These are phyloP conservation scores for Calonectria henricotiae DNA, from an alignment of 2,329 filamentous ascomycete species.

Conservation along the genomic window DNA sequence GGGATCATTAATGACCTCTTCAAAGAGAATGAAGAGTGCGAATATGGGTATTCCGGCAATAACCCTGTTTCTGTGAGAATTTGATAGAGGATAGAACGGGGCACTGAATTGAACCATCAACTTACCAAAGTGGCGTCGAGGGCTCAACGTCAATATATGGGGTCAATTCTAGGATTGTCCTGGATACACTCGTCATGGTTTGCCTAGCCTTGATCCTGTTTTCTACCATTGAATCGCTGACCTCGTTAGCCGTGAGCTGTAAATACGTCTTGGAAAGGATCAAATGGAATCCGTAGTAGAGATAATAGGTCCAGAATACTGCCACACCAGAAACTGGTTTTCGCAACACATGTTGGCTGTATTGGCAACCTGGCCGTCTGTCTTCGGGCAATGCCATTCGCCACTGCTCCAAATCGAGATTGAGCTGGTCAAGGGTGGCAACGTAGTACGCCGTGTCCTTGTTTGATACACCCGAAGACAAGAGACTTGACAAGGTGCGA, in stretches of 20 bases:
- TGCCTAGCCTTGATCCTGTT: conserved; percentile 24
- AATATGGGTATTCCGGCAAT: conserved; percentile 44
- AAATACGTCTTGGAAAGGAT: conserved; percentile 40
- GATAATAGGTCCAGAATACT: conserved; percentile 42
- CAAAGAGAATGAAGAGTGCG: conserved; percentile 47
- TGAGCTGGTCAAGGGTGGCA: conserved; percentile 32
- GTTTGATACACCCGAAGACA: conserved; percentile 40
- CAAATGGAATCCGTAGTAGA: conserved; percentile 45
- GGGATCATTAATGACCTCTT: conserved; percentile 45
- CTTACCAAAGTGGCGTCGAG: conserved; percentile 46
- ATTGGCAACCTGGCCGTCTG: conserved; percentile 5
- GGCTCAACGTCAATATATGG: conserved; percentile 47
- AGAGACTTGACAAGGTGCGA: conserved; percentile 37
- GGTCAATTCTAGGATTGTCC: conserved; percentile 43
- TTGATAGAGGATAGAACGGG: background rate
- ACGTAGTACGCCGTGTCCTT: conserved; percentile 35
- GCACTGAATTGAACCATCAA: background rate
- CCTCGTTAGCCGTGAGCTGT: conserved; percentile 27
- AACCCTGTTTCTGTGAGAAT: conserved; percentile 39
- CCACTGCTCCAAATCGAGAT: conserved; percentile 45
- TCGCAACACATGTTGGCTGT: conserved; percentile 22
- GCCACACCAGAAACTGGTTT: conserved; percentile 34
- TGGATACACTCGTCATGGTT: conserved; percentile 37
- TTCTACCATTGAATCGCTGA: background rate
- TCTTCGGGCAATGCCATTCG: conserved; percentile 36